These are phyloP conservation scores for Phaffomyces antillensis DNA, from an alignment of 805 yeast species.

Conservation along the genomic window DNA sequence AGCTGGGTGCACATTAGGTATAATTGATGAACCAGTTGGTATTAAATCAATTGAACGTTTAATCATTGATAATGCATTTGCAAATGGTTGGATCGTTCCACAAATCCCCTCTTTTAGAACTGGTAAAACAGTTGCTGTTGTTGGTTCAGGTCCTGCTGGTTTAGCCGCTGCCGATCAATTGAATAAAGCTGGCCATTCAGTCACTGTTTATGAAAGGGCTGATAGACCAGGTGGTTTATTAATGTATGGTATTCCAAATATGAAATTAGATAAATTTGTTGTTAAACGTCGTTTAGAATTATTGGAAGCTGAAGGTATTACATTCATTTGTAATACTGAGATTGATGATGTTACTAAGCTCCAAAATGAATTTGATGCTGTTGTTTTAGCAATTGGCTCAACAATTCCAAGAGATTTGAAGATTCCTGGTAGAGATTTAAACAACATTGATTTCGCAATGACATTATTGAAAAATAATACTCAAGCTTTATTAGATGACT, in stretches of 20 bases:
- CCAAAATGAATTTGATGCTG: constrained; percentile 65
- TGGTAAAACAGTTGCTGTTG: constrained; percentile 75
- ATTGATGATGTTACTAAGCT: constrained; percentile 80
- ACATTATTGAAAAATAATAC: constrained; percentile 83
- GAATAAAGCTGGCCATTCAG: constrained; percentile 91
- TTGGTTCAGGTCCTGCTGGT: constrained; percentile 98
- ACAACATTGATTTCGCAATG: constrained; percentile 94
- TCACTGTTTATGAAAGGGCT: constrained; percentile 87
- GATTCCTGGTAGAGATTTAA: constrained; percentile 88
- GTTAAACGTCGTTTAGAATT: constrained; percentile 91
- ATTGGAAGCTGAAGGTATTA: constrained; percentile 83
- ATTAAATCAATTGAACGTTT: constrained; percentile 94
- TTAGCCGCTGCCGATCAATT: constrained; percentile 95
- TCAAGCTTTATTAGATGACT: constrained; percentile 75
- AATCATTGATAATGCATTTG: constrained; percentile 92
- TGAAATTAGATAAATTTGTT: constrained; percentile 91
- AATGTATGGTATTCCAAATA: constrained; percentile 99
- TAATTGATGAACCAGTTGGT: constrained; percentile 92
- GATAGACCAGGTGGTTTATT: constrained; percentile 95
- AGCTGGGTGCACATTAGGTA: constrained; percentile 92
- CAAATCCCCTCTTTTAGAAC: constrained; percentile 72
- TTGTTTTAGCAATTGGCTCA: constrained; percentile 87
- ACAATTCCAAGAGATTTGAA: constrained; percentile 93
- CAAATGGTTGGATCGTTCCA: constrained; percentile 94
- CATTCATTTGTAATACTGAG: constrained; percentile 67